phyloP scores from a whole-genome alignment of 2,329 filamentous ascomycete species.

The Graphilbum fragrans region DNA sequence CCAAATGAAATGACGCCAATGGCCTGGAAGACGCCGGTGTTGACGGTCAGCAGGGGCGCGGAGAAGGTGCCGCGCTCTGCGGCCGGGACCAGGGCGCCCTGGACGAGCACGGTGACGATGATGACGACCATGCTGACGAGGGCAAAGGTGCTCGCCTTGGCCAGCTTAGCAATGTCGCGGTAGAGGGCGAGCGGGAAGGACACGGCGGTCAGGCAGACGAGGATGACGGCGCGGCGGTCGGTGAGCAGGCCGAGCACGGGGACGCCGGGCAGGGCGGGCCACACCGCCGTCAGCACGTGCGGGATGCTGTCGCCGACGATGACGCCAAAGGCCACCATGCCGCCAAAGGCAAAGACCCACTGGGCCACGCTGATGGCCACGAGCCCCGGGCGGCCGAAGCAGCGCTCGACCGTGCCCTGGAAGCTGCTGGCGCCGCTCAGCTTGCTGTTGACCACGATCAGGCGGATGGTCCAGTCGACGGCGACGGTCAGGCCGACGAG shows the following conservation, averaged over 20 bases:
- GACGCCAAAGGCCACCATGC: conserved; percentile 96
- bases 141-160: conserved; percentile 89
- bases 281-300: conserved; percentile 72
- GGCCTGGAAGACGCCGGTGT: conserved; percentile 83
- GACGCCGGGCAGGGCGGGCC: conserved; percentile 59
- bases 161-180: conserved; percentile 92
- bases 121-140: conserved; percentile 90
- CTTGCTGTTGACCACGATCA: conserved; percentile 97
- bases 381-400: conserved; percentile 78
- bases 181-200: conserved; percentile 91
- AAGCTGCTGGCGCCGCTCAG: conserved; percentile 88
- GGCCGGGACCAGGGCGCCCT: conserved; percentile 62
- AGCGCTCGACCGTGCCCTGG: conserved; percentile 90
- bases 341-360: conserved; percentile 97
- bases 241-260: conserved; percentile 74
- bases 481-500: conserved; percentile 69
- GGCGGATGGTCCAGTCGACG: conserved; percentile 93
- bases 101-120: conserved; percentile 73
- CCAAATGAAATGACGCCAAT: conserved; percentile 97
- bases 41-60: conserved; percentile 62
- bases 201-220: conserved; percentile 73
- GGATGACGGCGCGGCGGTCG: conserved; percentile 71
- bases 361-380: conserved; percentile 84
- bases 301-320: conserved; percentile 96
- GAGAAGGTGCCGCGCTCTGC: conserved; percentile 62